These are phyloP conservation scores for Symbiodinium natans DNA, from an alignment of 73 alveolate genomes.

Conservation along the genomic window DNA sequence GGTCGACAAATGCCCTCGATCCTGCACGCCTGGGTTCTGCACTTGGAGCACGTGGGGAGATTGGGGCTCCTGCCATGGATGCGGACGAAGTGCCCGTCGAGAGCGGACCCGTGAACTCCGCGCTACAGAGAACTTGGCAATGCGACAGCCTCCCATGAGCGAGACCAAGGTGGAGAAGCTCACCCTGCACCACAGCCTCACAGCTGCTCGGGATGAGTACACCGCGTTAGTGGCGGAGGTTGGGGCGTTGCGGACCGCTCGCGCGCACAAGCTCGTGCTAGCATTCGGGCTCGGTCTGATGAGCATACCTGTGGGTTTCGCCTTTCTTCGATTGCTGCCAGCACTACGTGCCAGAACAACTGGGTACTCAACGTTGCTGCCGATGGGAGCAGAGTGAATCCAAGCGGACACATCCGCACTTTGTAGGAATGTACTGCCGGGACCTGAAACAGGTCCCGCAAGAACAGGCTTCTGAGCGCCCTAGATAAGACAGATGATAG, in stretches of 20 bases:
- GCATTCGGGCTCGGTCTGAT: conserved; percentile 10
- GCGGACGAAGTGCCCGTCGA: conserved; percentile 15
- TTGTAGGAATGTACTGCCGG: conserved; percentile 4
- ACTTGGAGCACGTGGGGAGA: conserved; percentile 7
- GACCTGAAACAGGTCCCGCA: conserved; percentile 25
- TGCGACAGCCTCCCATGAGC: conserved; percentile 15
- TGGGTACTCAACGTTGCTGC: conserved; percentile 1
- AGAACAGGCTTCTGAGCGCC: conserved; percentile 13
- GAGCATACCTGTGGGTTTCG: neutral
- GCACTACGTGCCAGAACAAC: neutral
- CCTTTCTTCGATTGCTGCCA: neutral
- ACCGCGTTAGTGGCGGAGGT: neutral
- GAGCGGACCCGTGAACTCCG: neutral
- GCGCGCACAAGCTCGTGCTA: neutral
- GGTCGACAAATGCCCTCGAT: conserved; percentile 20
- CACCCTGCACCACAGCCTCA: neutral
- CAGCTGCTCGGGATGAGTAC: neutral
- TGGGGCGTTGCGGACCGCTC: neutral
- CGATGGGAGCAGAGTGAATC: neutral
- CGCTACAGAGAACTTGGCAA: neutral
- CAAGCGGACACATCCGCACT: neutral
- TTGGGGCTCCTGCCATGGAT: conserved; percentile 11
- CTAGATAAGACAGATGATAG: neutral
- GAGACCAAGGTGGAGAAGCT: neutral
- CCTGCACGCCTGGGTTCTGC: neutral